Evolutionary conservation across 2,329 filamentous ascomycete genomes (phyloP).

Genomic region (Hypoxylon sp.): DNA sequence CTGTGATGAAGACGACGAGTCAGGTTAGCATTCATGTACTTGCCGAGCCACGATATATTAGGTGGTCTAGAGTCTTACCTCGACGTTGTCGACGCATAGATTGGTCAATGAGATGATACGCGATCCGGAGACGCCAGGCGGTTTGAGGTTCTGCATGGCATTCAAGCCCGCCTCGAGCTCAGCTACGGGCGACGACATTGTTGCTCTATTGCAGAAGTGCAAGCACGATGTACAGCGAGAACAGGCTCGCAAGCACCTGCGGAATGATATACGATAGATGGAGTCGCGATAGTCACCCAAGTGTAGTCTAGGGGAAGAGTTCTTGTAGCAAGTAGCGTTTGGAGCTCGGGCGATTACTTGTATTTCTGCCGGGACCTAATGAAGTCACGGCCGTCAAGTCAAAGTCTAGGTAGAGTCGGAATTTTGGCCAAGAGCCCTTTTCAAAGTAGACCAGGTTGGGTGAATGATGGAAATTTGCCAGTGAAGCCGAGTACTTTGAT

Average conservation of each 20-base stretch:
- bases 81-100: conserved; percentile 88
- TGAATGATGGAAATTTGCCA: conserved; percentile 31
- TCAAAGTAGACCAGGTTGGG: conserved; percentile 32
- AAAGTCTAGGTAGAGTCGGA: conserved; percentile 48
- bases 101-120: conserved; percentile 89
- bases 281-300: conserved; percentile 47
- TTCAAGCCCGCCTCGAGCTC: conserved; percentile 92
- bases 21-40: conserved; percentile 43
- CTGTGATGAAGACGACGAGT: conserved; percentile 62
- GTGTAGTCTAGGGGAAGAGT: conserved; percentile 42
- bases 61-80: conserved; percentile 73
- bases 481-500: conserved; percentile 30
- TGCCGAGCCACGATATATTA: conserved; percentile 24
- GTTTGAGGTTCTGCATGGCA: conserved; percentile 90
- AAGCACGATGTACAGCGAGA: conserved; percentile 48
- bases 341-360: conserved; percentile 48
- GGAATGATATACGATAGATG: conserved; percentile 41
- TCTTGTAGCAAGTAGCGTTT: conserved; percentile 37
- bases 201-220: conserved; percentile 49
- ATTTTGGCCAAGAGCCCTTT: conserved; percentile 31
- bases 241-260: conserved; percentile 45
- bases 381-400: conserved; percentile 48
- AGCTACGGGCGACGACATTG: conserved; percentile 86
- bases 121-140: conserved; percentile 92
- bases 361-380: conserved; percentile 47